A percentile compares a stretch with the other conserved stretches of the same genome.
phyloP scores from a whole-genome alignment of 1,284 basidiomycete species.

The Ceratobasidium sp. region DNA sequence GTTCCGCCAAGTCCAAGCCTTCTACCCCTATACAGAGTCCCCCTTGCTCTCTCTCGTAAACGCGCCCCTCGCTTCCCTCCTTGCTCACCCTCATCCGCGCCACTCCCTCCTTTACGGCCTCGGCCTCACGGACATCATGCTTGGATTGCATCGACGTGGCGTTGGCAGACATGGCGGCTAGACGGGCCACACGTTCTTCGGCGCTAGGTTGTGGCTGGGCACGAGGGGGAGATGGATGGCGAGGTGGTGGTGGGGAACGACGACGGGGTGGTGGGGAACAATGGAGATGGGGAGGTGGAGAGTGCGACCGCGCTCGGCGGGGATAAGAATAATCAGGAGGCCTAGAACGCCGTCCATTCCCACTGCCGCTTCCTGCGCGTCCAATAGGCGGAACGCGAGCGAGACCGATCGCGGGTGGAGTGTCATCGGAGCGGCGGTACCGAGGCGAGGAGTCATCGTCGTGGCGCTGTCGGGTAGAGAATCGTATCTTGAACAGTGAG shows the following conservation, averaged over 20 bases:
- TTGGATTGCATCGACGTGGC: constrained; percentile 75
- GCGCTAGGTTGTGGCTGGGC: constrained; percentile 39
- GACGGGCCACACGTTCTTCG: constrained; percentile 80
- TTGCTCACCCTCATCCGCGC: constrained; percentile 59
- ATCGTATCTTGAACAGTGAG: constrained; percentile 42
- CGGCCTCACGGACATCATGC: constrained; percentile 75
- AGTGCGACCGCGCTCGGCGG: constrained; percentile 57
- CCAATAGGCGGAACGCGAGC: constrained; percentile 55
- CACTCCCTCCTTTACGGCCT: constrained; percentile 74
- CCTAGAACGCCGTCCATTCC: constrained; percentile 20
- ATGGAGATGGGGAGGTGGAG: constrained; percentile 49
- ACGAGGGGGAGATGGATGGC: constrained; percentile 57
- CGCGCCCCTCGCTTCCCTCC: constrained; percentile 75
- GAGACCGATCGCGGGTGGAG: constrained; percentile 53
- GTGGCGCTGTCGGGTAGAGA: constrained; percentile 25
- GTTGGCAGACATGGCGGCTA: constrained; percentile 87
- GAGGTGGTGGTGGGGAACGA: constrained; percentile 57
- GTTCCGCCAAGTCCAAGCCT: constrained; percentile 78
- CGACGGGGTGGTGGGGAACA: constrained; percentile 39
- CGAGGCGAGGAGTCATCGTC: constrained; percentile 41
- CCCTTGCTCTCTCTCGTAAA: constrained; percentile 82
- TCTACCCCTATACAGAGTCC: constrained; percentile 74
- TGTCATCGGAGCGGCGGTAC: constrained; percentile 46
- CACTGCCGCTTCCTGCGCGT: constrained; percentile 30
- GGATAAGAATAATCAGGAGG: constrained; percentile 23